These are phyloP conservation scores for Dothideomycetidae sp. DNA, from an alignment of 2,329 filamentous ascomycete species.

Conservation along the genomic window DNA sequence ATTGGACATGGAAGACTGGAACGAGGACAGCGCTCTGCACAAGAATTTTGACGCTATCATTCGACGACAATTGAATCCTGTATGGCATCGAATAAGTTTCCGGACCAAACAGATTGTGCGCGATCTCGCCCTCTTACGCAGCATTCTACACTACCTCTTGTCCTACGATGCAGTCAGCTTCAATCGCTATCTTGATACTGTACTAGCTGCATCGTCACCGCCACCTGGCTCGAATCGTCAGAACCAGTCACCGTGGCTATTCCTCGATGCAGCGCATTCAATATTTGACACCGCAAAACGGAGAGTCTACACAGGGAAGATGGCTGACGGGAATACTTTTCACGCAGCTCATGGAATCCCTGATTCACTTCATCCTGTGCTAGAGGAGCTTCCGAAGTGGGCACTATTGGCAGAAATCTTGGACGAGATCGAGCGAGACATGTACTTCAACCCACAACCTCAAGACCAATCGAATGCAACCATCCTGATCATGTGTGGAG, in stretches of 20 bases:
- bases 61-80: conserved; percentile 78
- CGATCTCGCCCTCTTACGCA: conserved; percentile 70
- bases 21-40: conserved; percentile 78
- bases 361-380: conserved; percentile 58
- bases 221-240: conserved; percentile 76
- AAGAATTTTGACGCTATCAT: conserved; percentile 85
- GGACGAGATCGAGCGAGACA: conserved; percentile 81
- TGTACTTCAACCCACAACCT: conserved; percentile 66
- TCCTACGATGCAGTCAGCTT: conserved; percentile 84
- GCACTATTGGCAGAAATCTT: conserved; percentile 72
- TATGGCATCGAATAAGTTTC: conserved; percentile 94
- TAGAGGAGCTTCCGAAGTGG: conserved; percentile 97
- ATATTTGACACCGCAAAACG: conserved; percentile 84
- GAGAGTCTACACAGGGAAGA: conserved; percentile 67
- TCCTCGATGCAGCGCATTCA: conserved; percentile 84
- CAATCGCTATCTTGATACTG: conserved; percentile 83
- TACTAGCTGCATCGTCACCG: conserved; percentile 79
- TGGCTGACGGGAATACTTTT: conserved; percentile 43
- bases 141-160: conserved; percentile 66
- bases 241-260: conserved; percentile 89
- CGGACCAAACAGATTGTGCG: conserved; percentile 90
- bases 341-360: conserved; percentile 36
- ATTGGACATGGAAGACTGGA: conserved; percentile 95
- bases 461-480: conserved; percentile 80
- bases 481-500: conserved; percentile 89